Conservation (phyloP, 2,329 filamentous ascomycete genomes). For the Clarireedia hainanense region DNA sequence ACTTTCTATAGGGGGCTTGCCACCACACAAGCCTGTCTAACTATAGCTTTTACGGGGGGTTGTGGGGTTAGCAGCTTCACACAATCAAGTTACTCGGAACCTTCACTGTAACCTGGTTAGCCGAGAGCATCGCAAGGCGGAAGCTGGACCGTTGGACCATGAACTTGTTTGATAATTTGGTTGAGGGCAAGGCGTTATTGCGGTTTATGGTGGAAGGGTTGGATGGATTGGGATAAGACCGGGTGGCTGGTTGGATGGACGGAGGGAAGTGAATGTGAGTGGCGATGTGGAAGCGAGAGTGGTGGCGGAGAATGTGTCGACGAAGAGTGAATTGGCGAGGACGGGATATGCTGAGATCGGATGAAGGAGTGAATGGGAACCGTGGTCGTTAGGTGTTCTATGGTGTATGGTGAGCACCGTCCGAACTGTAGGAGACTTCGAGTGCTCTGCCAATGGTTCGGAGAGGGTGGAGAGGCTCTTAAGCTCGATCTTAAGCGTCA, state of each 20-base stretch:
- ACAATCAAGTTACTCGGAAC: not conserved
- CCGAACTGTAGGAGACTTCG: no score
- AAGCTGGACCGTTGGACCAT: constrained; percentile 1
- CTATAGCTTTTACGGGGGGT: constrained; percentile 1
- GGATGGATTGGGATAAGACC: not conserved
- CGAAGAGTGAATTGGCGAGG: not conserved
- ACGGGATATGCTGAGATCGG: not conserved
- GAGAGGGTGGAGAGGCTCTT: no score
- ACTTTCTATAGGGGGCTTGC: not conserved
- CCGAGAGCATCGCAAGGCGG: not conserved
- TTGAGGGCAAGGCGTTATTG: not conserved
- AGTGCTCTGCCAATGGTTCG: no score
- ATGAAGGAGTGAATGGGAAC: not conserved
- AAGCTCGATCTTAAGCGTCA: no score
- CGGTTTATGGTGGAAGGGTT: not conserved
- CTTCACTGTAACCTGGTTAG: not conserved
- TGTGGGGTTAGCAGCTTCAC: not conserved
- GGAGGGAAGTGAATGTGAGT: not conserved
- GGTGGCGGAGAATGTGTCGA: not conserved
- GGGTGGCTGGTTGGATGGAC: not conserved
- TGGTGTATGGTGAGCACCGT: no score
- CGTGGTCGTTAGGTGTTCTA: no score
- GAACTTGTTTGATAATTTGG: not conserved
- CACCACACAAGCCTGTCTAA: constrained; percentile 1
- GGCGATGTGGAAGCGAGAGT: not conserved